Base-by-base conservation (phyloP, 2,329 filamentous ascomycete species). In the Alternaria burnsii region DNA sequence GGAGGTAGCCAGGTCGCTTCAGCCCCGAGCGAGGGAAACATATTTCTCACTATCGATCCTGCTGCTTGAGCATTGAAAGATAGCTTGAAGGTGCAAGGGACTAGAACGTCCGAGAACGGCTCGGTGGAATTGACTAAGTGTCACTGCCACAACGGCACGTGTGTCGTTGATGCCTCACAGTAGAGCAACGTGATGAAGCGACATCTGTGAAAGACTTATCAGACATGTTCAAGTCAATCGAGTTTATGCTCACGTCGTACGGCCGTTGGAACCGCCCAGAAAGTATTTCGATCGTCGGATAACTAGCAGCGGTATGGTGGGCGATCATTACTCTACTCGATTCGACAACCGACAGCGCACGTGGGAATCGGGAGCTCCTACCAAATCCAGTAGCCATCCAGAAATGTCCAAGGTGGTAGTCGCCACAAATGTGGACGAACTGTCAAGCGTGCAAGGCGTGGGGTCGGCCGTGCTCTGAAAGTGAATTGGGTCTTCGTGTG, bases 1-100 rank as follows among this genome's bases (percentile, higher is more conserved):
- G 69, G 66, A 30, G 71, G 69, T 5, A 71, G 62, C 42, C 70
- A 72, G 40, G 65, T 71, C 2, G 70, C 70, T 28, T 62, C 62
- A 4, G 55, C 61, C 11, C 51, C 58, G 28, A 69, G 61, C 34
- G 59, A 67, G 26, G 65, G 70, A 10, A 67, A 73, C 54, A 53
- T 75, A 8, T 68, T 70, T 22, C 69, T 76, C 28, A 71, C 30
- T 67, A 62, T 61, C 24, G 34, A 54, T 26, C 50, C 51, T 32
- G 32, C n/a, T 18, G 8, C 20, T 22, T 52, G 36, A 55, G 43
- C 1, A 38, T 26, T 24, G 24, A 30, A 43, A 14, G 7, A n/a
- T 26, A 28, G 9, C 3, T 18, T 20, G 10, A n/a, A 44, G 22
- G 2, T 16, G 18, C n/a, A 2, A 8, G 14, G 32, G 32, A 20